Base-by-base conservation (phyloP, 78 protist species). In the Protostelium mycophagum region DNA sequence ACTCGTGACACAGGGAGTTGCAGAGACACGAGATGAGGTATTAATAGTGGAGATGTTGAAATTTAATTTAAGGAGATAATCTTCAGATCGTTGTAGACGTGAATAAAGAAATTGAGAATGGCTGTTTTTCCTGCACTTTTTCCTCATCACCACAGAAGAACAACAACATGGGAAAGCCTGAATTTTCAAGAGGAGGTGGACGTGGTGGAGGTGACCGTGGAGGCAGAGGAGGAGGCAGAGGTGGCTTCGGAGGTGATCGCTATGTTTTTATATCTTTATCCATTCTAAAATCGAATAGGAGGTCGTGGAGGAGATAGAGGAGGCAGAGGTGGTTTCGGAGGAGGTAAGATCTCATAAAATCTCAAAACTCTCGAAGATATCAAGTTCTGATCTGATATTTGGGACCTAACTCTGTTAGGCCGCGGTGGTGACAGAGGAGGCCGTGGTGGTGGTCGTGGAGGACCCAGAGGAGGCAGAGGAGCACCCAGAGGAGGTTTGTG, bases 251-350 rank as follows among this genome's bases (percentile, higher is more conserved):
- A 84, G 84, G 93, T 10, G 93, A 90, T 34, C 37, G 89, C 23
- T 63, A 88, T 37, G 91, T 88, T 1, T 37, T 34, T 28, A 23
- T 29, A 16, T 29, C 5, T 9, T 9, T 29, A 35, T 37, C n/a
- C 88, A 51, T 51, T 10, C 88, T 35, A 28, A 83, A 83, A 25
- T 29, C 90, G 34, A 91, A 92, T 63, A 83, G n/a, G 95, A 37
- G 83, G 95, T 0, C 93, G 96, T 28, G 91, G 90, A 0, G 91
- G 96, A 0, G 95, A 90, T 0, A 86, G 95, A 5, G 90, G 89
- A 63, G 90, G 96, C 39, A 37, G 89, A 0, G 86, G 93, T 34
- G 93, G 96, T 1, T 63, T 91, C 37, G 38, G 92, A 35, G 95
- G 97, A 37, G 94, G 97, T n/a, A n/a, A n/a, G n/a, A n/a, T n/a